phyloP scores from a whole-genome alignment of 306 rosid species.

The Oxytropis ochrocephala region DNA sequence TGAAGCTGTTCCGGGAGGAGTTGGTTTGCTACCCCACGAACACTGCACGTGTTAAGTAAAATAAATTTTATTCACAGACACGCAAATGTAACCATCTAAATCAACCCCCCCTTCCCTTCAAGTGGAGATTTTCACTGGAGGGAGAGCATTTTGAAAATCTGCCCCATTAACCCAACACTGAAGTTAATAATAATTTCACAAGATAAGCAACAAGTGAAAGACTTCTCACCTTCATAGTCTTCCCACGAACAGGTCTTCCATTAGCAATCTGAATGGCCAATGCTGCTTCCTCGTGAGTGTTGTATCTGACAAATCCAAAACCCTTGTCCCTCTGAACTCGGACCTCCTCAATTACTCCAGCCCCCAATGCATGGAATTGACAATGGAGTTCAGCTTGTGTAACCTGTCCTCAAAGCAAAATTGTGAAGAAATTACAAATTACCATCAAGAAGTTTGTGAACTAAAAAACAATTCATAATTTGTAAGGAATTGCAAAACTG shows the following conservation, averaged over 20 bases:
- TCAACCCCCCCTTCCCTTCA: no score
- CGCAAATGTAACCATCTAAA: no score
- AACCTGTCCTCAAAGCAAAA: conserved; percentile 32
- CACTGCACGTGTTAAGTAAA: conserved; percentile 34
- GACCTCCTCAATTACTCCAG: conserved; percentile 59
- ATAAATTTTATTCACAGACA: neutral
- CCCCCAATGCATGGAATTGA: conserved; percentile 50
- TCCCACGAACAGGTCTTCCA: conserved; percentile 52
- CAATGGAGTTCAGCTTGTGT: conserved; percentile 56
- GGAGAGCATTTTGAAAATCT: no score
- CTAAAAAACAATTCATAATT: conserved; percentile 4
- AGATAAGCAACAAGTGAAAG: conserved; percentile 17
- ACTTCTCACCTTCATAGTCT: conserved; percentile 46
- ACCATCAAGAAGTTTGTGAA: neutral
- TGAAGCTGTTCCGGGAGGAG: conserved; percentile 55
- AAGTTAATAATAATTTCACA: neutral
- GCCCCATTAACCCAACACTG: neutral
- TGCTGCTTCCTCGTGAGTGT: conserved; percentile 53
- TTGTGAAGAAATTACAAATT: conserved; percentile 3
- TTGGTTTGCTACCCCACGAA: conserved; percentile 64
- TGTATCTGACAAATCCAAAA: conserved; percentile 62
- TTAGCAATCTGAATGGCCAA: conserved; percentile 58
- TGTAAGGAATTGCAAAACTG: neutral
- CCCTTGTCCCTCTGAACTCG: conserved; percentile 64
- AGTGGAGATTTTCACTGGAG: no score